Percentiles rank a stretch among this genome's conserved stretches.
These are phyloP conservation scores for Kwoniella europaea DNA, from an alignment of 768 basidiomycete genomes.

Conservation along the genomic window DNA sequence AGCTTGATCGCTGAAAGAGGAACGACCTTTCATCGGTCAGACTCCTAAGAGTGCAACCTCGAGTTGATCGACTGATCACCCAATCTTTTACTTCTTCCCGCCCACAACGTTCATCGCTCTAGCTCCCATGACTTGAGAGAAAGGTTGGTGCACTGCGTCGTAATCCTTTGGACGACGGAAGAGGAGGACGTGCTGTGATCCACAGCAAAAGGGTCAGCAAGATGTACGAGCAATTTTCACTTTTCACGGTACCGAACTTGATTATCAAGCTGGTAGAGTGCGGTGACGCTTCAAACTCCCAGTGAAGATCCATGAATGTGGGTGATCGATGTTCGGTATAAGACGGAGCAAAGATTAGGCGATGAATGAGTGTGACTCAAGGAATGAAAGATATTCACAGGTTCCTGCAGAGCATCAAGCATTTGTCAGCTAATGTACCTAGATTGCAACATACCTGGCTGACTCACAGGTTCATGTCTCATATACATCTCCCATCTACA, in stretches of 20 bases:
- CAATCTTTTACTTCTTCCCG: slow-evolving; percentile 10
- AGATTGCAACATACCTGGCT: background rate
- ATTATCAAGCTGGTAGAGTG: too few species aligned
- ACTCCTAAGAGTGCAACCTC: too few species aligned
- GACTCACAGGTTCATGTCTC: slow-evolving; percentile 52
- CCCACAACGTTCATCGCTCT: slow-evolving; percentile 36
- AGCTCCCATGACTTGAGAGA: slow-evolving; percentile 31
- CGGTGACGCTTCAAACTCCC: too few species aligned
- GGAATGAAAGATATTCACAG: slow-evolving; percentile 27
- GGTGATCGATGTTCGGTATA: too few species aligned
- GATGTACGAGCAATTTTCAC: too few species aligned
- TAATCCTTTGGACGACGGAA: slow-evolving; percentile 71
- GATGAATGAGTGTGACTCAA: too few species aligned
- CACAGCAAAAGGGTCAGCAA: background rate
- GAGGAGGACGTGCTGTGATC: slow-evolving; percentile 83
- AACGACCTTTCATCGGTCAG: too few species aligned
- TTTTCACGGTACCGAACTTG: too few species aligned
- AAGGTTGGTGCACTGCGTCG: slow-evolving; percentile 39
- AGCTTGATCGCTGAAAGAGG: too few species aligned
- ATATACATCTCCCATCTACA: slow-evolving; percentile 56
- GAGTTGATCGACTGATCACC: too few species aligned
- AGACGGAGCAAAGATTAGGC: too few species aligned
- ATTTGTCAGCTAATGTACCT: slow-evolving; percentile 12
- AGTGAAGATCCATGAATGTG: too few species aligned
- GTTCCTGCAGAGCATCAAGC: slow-evolving; percentile 35